Evolutionary conservation across 2,329 filamentous ascomycete species (phyloP).

Genomic region (Stemphylium beticola): DNA sequence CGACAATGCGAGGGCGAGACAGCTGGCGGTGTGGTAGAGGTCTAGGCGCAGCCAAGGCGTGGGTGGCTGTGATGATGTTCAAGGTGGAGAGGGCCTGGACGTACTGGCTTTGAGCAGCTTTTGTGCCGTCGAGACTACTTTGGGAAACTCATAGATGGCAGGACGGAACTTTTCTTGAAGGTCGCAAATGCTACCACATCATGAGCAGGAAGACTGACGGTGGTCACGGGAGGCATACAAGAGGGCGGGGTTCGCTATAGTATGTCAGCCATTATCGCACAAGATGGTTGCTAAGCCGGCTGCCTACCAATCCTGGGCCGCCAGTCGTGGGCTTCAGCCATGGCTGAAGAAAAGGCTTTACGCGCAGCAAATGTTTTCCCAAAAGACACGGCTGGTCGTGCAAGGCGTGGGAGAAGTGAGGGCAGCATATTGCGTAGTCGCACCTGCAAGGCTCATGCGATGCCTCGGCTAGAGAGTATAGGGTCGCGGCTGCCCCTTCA

Average conservation of each 20-base stretch:
- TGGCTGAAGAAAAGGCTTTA: constrained; percentile 25
- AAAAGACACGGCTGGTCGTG: constrained; percentile 5
- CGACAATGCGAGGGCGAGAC: no score
- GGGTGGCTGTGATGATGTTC: no score
- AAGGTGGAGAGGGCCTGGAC: constrained; percentile 8
- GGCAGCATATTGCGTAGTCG: constrained; percentile 13
- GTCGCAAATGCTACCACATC: constrained; percentile 76
- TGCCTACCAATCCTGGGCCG: constrained; percentile 40
- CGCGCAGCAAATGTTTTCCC: background rate
- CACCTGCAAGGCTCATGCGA: background rate
- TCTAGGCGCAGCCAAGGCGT: no score
- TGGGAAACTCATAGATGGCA: constrained; percentile 83
- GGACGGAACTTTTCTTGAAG: constrained; percentile 90
- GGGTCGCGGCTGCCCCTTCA: constrained; percentile 12
- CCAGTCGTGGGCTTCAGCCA: constrained; percentile 40
- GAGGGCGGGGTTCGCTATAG: constrained; percentile 48
- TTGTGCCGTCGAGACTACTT: constrained; percentile 64
- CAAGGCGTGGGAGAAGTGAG: constrained; percentile 19
- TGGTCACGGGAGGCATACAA: constrained; percentile 39
- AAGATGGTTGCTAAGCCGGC: constrained; percentile 18
- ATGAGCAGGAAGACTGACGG: constrained; percentile 26
- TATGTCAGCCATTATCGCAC: constrained; percentile 31
- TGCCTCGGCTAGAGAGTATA: constrained; percentile 22
- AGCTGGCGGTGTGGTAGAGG: no score
- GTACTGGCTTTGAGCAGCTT: constrained; percentile 59